Evolutionary conservation across 2,329 filamentous ascomycete genomes (phyloP).

Genomic region (Colletotrichum lentis): DNA sequence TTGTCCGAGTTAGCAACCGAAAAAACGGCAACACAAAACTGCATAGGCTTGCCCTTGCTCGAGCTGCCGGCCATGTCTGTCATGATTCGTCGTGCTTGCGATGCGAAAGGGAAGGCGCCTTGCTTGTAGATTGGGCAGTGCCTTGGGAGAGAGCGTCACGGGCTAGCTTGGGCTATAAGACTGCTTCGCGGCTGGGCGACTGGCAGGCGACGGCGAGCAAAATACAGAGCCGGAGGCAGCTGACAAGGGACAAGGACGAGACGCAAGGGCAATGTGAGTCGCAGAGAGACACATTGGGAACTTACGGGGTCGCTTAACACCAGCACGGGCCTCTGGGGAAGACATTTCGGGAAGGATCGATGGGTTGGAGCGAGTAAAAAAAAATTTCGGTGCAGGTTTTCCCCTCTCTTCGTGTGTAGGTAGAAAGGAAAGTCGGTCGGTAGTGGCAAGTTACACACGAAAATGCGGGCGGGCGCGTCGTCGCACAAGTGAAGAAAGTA

Average conservation of each 20-base stretch:
- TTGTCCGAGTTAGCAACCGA: not conserved
- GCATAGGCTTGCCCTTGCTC: constrained; percentile 16
- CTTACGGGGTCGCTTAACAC: constrained; percentile 57
- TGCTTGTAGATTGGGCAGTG: not conserved
- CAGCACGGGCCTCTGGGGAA: constrained; percentile 52
- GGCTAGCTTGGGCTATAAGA: not conserved
- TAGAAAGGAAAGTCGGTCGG: not conserved
- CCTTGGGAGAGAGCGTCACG: not conserved
- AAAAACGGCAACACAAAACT: not conserved
- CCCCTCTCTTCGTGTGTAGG: constrained; percentile 41
- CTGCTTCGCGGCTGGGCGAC: not conserved
- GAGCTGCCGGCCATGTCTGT: not conserved
- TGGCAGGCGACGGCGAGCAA: not conserved
- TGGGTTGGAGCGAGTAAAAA: constrained; percentile 47
- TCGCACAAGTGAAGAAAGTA: not conserved
- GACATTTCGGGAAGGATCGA: constrained; percentile 46
- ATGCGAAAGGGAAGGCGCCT: too few species aligned
- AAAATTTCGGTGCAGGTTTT: constrained; percentile 55
- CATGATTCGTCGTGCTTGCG: not conserved
- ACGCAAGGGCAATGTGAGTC: constrained; percentile 3
- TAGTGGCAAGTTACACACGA: not conserved
- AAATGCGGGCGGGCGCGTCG: not conserved
- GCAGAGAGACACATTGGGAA: constrained; percentile 23
- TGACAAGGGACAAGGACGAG: not conserved
- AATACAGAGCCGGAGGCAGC: not conserved